Conservation (phyloP, 805 yeast genomes). For the Tanozyma kutaoensis region DNA sequence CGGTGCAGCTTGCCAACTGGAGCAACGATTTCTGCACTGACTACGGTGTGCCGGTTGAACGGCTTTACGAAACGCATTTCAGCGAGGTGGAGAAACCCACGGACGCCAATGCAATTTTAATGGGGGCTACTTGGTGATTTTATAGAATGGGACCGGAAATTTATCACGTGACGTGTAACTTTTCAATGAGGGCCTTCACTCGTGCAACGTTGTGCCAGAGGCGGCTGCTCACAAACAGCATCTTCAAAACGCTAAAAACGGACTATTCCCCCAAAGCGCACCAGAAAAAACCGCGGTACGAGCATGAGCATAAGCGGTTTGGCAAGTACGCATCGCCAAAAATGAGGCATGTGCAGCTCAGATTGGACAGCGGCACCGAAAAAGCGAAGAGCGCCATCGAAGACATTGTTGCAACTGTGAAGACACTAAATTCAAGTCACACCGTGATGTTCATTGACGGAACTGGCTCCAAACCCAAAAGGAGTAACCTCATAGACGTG, state of each 20-base stretch:
- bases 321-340: too few relatives aligned
- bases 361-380: constrained; percentile 12
- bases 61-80: constrained; percentile 34
- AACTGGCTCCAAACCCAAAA: constrained; percentile 8
- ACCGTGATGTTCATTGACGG: constrained; percentile 15
- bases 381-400: constrained; percentile 15
- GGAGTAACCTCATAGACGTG: constrained; percentile 15
- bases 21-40: constrained; percentile 14
- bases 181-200: too few relatives aligned
- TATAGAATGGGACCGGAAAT: too few relatives aligned
- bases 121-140: constrained; percentile 44
- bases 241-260: too few relatives aligned
- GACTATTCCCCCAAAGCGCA: too few relatives aligned
- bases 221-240: too few relatives aligned
- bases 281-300: too few relatives aligned
- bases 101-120: constrained; percentile 30
- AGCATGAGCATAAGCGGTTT: too few relatives aligned
- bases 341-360: too few relatives aligned
- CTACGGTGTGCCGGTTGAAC: constrained; percentile 14
- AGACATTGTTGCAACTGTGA: constrained; percentile 11
- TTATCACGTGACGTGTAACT: too few relatives aligned
- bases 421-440: constrained; percentile 7
- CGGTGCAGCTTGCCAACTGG: constrained; percentile 17
- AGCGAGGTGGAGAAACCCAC: constrained; percentile 37
- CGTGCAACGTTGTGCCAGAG: too few relatives aligned